phyloP scores from a whole-genome alignment of 805 yeast species.

The Teunomyces tritomae region DNA sequence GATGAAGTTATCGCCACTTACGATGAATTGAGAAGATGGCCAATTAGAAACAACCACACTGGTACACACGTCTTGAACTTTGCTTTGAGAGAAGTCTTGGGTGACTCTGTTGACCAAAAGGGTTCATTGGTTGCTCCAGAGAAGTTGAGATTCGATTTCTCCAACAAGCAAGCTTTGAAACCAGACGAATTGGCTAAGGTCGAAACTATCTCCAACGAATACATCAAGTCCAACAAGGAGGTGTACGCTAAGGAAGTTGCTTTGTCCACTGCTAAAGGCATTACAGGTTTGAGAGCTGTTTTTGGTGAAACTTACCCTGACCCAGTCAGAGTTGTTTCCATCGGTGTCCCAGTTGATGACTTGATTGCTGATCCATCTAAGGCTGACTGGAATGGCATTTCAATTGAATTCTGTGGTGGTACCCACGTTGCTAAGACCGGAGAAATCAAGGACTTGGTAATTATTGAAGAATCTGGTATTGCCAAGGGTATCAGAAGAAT shows the following conservation, averaged over 20 bases:
- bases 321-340: conserved; percentile 96
- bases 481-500: conserved; percentile 98
- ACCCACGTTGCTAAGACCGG: conserved; percentile 92
- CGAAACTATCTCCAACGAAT: conserved; percentile 69
- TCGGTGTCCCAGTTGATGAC: conserved; percentile 87
- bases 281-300: conserved; percentile 90
- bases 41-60: conserved; percentile 95
- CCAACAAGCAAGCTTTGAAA: conserved; percentile 83
- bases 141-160: conserved; percentile 92
- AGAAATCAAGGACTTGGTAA: conserved; percentile 86
- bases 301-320: conserved; percentile 99
- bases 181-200: conserved; percentile 69
- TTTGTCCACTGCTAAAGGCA: conserved; percentile 66
- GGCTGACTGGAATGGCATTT: conserved; percentile 70
- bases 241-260: conserved; percentile 86
- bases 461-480: conserved; percentile 93
- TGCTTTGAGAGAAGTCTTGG: conserved; percentile 83
- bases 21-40: conserved; percentile 93
- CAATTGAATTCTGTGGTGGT: conserved; percentile 99
- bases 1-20: conserved; percentile 80
- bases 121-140: conserved; percentile 97
- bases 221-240: conserved; percentile 64
- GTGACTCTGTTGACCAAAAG: conserved; percentile 87
- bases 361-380: conserved; percentile 68
- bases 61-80: conserved; percentile 94